Evolutionary conservation across 1,284 basidiomycete species (phyloP).

Genomic region (Cryptococcus jaspeensis): DNA sequence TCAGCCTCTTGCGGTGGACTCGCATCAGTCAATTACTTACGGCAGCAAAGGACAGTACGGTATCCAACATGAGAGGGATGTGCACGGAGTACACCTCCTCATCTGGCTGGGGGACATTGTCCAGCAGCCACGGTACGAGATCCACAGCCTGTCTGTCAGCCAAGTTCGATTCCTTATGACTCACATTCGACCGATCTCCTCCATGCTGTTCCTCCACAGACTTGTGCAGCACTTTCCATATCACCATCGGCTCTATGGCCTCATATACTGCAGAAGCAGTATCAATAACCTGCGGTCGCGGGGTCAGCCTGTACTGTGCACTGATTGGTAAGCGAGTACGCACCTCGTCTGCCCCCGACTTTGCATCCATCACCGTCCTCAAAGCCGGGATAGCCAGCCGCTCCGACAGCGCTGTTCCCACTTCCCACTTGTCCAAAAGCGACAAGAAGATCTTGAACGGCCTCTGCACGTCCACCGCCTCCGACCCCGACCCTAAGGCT

Average conservation of each 20-base stretch:
- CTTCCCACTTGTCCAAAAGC: slow-evolving; percentile 93
- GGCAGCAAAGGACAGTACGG: slow-evolving; percentile 9
- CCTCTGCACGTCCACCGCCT: slow-evolving; percentile 58
- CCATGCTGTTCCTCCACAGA: slow-evolving; percentile 53
- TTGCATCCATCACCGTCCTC: slow-evolving; percentile 19
- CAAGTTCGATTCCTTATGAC: background rate
- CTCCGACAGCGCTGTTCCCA: slow-evolving; percentile 78
- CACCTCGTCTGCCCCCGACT: background rate
- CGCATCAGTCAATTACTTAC: background rate
- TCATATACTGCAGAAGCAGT: slow-evolving; percentile 90
- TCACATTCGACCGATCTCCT: slow-evolving; percentile 5
- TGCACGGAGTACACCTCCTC: slow-evolving; percentile 49
- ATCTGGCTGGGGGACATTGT: slow-evolving; percentile 54
- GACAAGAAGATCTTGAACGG: slow-evolving; percentile 97
- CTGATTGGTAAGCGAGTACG: slow-evolving; percentile 1
- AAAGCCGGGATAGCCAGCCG: slow-evolving; percentile 70
- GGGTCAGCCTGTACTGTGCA: slow-evolving; percentile 13
- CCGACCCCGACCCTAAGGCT: slow-evolving; percentile 2
- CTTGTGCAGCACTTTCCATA: slow-evolving; percentile 75
- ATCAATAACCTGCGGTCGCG: slow-evolving; percentile 62
- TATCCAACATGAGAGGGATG: slow-evolving; percentile 26
- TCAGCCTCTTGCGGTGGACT: background rate
- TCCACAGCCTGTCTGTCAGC: slow-evolving; percentile 27
- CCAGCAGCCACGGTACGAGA: slow-evolving; percentile 52
- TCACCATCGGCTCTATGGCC: slow-evolving; percentile 80